These are phyloP conservation scores for Citrus inodora DNA, from an alignment of 345 rosid genomes.

Conservation along the genomic window DNA sequence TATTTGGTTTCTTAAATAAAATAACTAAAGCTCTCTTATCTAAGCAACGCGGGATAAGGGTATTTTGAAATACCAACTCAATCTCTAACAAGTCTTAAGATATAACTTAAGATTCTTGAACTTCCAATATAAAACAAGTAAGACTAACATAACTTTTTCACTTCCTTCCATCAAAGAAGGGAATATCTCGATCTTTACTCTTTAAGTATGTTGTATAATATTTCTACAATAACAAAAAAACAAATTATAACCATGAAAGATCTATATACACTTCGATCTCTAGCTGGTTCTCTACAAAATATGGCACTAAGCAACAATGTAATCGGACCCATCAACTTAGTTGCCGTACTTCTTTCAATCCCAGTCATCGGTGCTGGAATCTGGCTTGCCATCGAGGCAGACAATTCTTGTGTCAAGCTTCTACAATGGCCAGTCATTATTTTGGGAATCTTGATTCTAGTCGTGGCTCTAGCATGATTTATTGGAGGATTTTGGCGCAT, in stretches of 20 bases:
- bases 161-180: too few species aligned
- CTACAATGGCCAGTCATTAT: slow-evolving; percentile 93
- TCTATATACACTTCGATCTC: not conserved
- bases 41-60: too few species aligned
- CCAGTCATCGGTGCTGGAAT: slow-evolving; percentile 88
- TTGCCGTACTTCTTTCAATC: slow-evolving; percentile 76
- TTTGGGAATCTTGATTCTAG: slow-evolving; percentile 61
- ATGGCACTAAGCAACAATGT: slow-evolving; percentile 88
- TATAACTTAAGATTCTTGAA: too few species aligned
- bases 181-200: not conserved
- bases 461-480: slow-evolving; percentile 71
- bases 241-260: not conserved
- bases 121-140: too few species aligned
- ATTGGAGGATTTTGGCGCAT: slow-evolving; percentile 89
- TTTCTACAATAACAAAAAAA: slow-evolving; percentile 4
- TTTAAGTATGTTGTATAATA: not conserved
- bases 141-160: too few species aligned
- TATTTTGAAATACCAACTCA: too few species aligned
- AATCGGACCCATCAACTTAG: slow-evolving; percentile 81
- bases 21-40: too few species aligned
- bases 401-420: slow-evolving; percentile 78
- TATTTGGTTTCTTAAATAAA: too few species aligned
- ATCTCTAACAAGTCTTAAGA: too few species aligned
- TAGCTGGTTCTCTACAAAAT: not conserved
- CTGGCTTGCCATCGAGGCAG: slow-evolving; percentile 74